A percentile compares a stretch with the other conserved stretches of the same genome.
Evolutionary conservation across 106 monocot genomes (phyloP).

Genomic region (Dendrobium nobile): DNA sequence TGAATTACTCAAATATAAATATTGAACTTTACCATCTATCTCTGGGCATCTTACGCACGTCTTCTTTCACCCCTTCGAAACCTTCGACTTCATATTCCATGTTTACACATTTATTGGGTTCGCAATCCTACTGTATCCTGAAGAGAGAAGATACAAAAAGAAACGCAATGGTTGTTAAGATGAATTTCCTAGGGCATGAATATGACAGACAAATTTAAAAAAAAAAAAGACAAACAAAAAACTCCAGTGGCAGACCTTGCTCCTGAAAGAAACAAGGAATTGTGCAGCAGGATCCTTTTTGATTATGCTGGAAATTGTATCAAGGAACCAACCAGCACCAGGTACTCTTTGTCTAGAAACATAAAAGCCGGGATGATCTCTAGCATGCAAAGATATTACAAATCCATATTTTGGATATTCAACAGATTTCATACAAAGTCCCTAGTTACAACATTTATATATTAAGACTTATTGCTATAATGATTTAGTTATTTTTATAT

Average conservation of each 20-base stretch:
- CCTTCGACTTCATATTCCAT: background rate
- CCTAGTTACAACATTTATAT: background rate
- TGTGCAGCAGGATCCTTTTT: conserved; percentile 94
- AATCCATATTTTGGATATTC: conserved; percentile 68
- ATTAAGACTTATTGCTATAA: no score
- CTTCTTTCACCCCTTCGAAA: background rate
- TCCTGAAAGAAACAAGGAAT: conserved; percentile 69
- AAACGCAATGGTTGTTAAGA: background rate
- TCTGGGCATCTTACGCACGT: conserved; percentile 7
- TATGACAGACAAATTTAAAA: background rate
- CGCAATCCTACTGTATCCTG: conserved; percentile 78
- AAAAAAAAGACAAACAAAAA: background rate
- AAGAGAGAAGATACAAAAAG: background rate
- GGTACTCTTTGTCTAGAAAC: conserved; percentile 68
- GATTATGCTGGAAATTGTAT: conserved; percentile 64
- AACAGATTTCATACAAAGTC: conserved; percentile 21
- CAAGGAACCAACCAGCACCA: conserved; percentile 80
- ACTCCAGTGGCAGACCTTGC: conserved; percentile 43
- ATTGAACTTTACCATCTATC: background rate
- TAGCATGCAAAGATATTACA: conserved; percentile 68
- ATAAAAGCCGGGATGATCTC: conserved; percentile 44
- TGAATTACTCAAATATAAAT: no score
- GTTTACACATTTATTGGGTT: background rate
- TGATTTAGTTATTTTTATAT: no score
- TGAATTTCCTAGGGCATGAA: no score